Evolutionary conservation across 2,329 filamentous ascomycete species (phyloP), one percentile per base, ranked within the genome.

Genomic region (Geoglossum cookeanum): DNA sequence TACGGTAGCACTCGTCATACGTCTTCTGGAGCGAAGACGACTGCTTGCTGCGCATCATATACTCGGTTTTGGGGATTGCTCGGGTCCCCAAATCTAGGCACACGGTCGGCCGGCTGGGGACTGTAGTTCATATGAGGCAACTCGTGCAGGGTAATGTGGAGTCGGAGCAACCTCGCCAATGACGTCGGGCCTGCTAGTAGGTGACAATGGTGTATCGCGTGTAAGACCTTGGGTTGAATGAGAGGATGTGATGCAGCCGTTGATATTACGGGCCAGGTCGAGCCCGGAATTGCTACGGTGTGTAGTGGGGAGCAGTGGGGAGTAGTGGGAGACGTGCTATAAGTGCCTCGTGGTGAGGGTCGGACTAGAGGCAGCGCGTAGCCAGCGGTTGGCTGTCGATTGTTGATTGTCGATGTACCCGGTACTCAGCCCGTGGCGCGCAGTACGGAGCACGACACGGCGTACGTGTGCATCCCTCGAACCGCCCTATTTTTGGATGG

Each of bases 1-100:
- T 89, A 64, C 96, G 73, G 72, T 95, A 96, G 70, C 86, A 90
- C 70, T 97, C 89, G 73, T 97, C 91, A 72, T 97, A 97, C 58
- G 89, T 94, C 78, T 95, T 96, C 73, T 97, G 91, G 69, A 96
- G 81, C 61, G 82, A 81, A 70, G 85, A 81, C 67, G 82, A 77
- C 61, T 76, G 74, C 67, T 81, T 81, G 68, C 74, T 73, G 66
- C 75, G 74, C 72, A 77, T 71, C 55, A 53, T 57, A 29, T 9
- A 32, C 30, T 30, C 47, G 15, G 11, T 3, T 22, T 29, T 35
- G 7, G n/a, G 22, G 30, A 22, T 32, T 37, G 9, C 33, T 33
- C 15, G 9, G 32, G 22, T 17, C 22, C 29, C n/a, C 49, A 32
- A 22, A 7, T 22, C 33, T 53, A 11, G 17, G 13, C 37, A 9